These are phyloP conservation scores for Dictyostelium intermedium DNA, from an alignment of 78 protist species.

Conservation along the genomic window DNA sequence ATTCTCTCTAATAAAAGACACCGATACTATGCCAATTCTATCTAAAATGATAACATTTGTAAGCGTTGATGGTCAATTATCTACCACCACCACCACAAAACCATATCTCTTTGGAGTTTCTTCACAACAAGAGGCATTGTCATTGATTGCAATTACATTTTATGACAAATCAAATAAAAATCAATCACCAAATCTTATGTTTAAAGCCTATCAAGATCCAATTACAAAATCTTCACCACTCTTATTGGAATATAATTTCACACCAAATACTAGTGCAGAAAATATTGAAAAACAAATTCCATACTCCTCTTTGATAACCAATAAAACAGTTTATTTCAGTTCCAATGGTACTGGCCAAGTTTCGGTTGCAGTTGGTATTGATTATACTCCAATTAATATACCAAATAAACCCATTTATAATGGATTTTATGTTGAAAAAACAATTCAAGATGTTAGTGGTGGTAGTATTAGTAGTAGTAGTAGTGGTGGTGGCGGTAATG, in stretches of 20 bases:
- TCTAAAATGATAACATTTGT: conserved; percentile 41
- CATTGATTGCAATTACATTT: conserved; percentile 18
- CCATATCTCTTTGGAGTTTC: background rate
- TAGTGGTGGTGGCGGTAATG: background rate
- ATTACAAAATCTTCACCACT: background rate
- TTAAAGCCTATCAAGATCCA: conserved; percentile 8
- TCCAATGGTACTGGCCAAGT: conserved; percentile 46
- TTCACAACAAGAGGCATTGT: conserved; percentile 11
- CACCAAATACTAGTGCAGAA: background rate
- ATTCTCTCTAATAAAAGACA: background rate
- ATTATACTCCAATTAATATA: conserved; percentile 20
- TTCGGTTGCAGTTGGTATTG: conserved; percentile 41
- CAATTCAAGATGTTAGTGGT: background rate
- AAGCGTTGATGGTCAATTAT: background rate
- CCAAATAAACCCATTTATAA: conserved; percentile 16
- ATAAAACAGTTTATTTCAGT: conserved; percentile 6
- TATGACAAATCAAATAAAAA: conserved; percentile 16
- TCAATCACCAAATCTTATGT: conserved; percentile 13
- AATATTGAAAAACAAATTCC: background rate
- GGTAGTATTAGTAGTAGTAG: too few relatives aligned
- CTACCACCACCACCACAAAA: background rate
- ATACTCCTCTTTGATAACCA: background rate
- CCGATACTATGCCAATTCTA: background rate
- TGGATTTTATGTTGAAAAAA: conserved; percentile 66
- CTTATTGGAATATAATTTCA: background rate